These are phyloP conservation scores for Albifimbria verrucaria DNA, from an alignment of 2,329 filamentous ascomycete species.

Conservation along the genomic window DNA sequence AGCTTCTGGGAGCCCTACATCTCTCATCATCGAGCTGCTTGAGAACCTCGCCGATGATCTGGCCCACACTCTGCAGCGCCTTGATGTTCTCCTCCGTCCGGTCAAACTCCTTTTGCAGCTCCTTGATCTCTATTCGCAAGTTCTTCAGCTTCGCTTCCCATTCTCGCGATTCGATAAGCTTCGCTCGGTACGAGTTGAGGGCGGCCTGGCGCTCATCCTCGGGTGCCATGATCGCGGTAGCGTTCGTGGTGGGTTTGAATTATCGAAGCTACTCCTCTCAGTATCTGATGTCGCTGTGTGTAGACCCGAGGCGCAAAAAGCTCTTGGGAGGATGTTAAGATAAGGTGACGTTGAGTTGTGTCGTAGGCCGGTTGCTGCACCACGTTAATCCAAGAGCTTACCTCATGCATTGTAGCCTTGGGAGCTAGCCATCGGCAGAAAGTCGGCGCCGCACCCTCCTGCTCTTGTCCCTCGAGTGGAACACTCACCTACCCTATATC, in stretches of 20 bases:
- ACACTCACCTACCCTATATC: background rate
- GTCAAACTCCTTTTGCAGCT: constrained; percentile 90
- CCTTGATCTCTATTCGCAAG: constrained; percentile 92
- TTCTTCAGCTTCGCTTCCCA: constrained; percentile 98
- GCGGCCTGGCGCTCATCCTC: constrained; percentile 64
- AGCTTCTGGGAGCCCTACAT: constrained; percentile 59
- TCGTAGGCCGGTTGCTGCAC: constrained; percentile 2
- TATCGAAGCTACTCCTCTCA: background rate
- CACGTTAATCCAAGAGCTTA: constrained; percentile 28
- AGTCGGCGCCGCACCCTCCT: constrained; percentile 18
- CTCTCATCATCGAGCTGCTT: constrained; percentile 98
- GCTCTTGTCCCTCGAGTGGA: background rate
- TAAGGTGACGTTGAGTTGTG: background rate
- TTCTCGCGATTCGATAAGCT: constrained; percentile 91
- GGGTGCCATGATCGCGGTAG: constrained; percentile 40
- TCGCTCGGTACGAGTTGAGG: constrained; percentile 73
- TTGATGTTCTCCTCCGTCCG: constrained; percentile 99
- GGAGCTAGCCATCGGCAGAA: constrained; percentile 25
- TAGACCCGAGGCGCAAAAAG: too few relatives aligned
- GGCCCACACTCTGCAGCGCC: constrained; percentile 95
- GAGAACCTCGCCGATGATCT: constrained; percentile 98
- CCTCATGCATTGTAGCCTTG: constrained; percentile 38
- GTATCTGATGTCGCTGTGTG: too few relatives aligned
- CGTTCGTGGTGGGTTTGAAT: constrained; percentile 3
- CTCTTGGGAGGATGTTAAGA: background rate